Percentiles rank a stretch among this genome's conserved stretches.
phyloP scores from a whole-genome alignment of 257 asterid species.

The Gentiana macrophylla region DNA sequence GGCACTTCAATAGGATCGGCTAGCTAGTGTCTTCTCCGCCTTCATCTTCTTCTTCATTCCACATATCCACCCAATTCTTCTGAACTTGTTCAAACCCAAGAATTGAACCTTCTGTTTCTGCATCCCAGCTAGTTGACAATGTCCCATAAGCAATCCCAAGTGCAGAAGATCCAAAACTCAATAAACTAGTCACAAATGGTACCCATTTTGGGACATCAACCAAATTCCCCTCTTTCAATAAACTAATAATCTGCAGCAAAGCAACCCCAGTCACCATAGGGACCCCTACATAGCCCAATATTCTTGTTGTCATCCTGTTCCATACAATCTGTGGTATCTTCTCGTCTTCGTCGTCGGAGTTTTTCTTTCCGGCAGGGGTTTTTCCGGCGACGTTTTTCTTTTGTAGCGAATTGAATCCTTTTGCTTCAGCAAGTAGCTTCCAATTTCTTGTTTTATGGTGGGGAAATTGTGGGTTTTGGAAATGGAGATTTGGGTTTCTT shows the following conservation, averaged over 20 bases:
- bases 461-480: conserved; percentile 11
- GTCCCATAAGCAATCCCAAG: conserved; percentile 70
- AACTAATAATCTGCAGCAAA: conserved; percentile 26
- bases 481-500: conserved; percentile 18
- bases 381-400: conserved; percentile 7
- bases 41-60: conserved; percentile 46
- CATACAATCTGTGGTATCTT: conserved; percentile 51
- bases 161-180: conserved; percentile 60
- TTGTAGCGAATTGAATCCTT: conserved; percentile 41
- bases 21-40: too few relatives aligned
- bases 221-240: conserved; percentile 22
- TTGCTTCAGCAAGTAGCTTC: conserved; percentile 44
- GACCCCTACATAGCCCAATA: conserved; percentile 45
- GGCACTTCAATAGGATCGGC: too few relatives aligned
- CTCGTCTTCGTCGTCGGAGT: conserved; percentile 32
- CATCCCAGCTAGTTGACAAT: conserved; percentile 63
- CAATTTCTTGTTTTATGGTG: conserved; percentile 19
- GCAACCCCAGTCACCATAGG: conserved; percentile 42
- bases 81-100: conserved; percentile 63
- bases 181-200: conserved; percentile 42
- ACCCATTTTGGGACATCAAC: conserved; percentile 65
- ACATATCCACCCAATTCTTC: conserved; percentile 72
- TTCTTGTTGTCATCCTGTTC: conserved; percentile 54
- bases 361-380: background rate
- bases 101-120: conserved; percentile 45